Base-by-base conservation (phyloP, 352 stramenopile genomes). In the Aphanomyces stellatus region DNA sequence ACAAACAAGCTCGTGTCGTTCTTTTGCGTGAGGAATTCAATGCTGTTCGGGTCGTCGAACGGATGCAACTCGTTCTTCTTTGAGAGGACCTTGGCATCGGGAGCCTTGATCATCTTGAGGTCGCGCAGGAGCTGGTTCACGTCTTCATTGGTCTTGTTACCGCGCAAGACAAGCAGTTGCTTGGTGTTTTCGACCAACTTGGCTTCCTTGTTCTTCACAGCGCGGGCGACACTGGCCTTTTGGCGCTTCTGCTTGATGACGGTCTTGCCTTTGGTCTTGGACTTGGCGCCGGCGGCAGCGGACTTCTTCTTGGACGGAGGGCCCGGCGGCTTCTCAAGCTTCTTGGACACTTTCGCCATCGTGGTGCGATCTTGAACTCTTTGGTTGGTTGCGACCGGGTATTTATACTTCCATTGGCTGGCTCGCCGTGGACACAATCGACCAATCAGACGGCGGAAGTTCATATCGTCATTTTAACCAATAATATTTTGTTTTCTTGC, bases 1-100 rank as follows among this genome's bases (percentile, higher is more conserved):
- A 92, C 83, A 78, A 99, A 99, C 3, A 99, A 75, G 25, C 91
- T 89, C 69, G 90, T 96, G 77, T 99, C 96, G 77, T 99, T 99
- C 84, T 99, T 99, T 67, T 93, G 74, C 65, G 83, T 88, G n/a
- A 98, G 72, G 69, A 98, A 97, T 75, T 98, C 92, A 25, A 97
- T 74, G 66, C 86, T 87, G 68, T 88, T 96, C 69, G 94, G 83
- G 71, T 98, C 91, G 40, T 98, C 92, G 62, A 98, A 98, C 56
- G 94, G 88, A 73, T 93, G 88, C 51, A 97, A 88, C 70, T 97
- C 90, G 75, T 97, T 96, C 71, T 97, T 96, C 76, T 96, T 96
- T 55, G 72, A 77, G 71, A 98, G 85, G 73, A 96, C 90, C 70
- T 94, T 94, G 55, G 79, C 78, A 59, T 91, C 78, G 13, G 88